phyloP scores from a whole-genome alignment of 2,329 filamentous ascomycete genomes.

The Geosmithia flava region DNA sequence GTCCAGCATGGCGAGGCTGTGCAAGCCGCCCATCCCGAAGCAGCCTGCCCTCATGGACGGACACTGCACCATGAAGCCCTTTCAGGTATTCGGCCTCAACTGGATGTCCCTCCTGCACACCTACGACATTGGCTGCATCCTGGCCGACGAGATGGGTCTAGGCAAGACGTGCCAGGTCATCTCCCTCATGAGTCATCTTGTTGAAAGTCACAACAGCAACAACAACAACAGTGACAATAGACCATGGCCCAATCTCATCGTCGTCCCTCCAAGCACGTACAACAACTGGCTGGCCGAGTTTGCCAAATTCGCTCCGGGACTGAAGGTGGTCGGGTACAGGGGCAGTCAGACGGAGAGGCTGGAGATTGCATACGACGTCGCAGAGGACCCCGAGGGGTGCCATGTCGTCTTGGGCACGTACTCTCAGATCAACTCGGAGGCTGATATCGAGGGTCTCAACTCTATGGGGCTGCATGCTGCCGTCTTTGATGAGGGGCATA shows the following conservation, averaged over 20 bases:
- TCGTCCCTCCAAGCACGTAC: conserved; percentile 86
- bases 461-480: conserved; percentile 37
- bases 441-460: conserved; percentile 37
- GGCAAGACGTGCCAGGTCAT: conserved; percentile 98
- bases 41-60: conserved; percentile 72
- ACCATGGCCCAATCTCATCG: conserved; percentile 64
- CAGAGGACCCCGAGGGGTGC: conserved; percentile 53
- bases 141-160: conserved; percentile 94
- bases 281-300: conserved; percentile 97
- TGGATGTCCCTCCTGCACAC: conserved; percentile 82
- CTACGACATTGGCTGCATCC: conserved; percentile 71
- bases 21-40: conserved; percentile 31
- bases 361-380: conserved; percentile 52
- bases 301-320: conserved; percentile 64
- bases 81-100: conserved; percentile 88
- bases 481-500: conserved; percentile 91
- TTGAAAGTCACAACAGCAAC: conserved; percentile 38
- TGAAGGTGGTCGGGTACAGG: conserved; percentile 60
- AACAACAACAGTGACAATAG: conserved; percentile 9
- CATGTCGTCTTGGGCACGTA: conserved; percentile 50
- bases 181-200: conserved; percentile 73
- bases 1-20: conserved; percentile 12
- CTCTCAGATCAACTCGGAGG: conserved; percentile 40
- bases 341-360: conserved; percentile 56
- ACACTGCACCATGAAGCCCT: conserved; percentile 73